These are phyloP conservation scores for Camellia sinensis DNA, from an alignment of 148 eudicot genomes.

Conservation along the genomic window DNA sequence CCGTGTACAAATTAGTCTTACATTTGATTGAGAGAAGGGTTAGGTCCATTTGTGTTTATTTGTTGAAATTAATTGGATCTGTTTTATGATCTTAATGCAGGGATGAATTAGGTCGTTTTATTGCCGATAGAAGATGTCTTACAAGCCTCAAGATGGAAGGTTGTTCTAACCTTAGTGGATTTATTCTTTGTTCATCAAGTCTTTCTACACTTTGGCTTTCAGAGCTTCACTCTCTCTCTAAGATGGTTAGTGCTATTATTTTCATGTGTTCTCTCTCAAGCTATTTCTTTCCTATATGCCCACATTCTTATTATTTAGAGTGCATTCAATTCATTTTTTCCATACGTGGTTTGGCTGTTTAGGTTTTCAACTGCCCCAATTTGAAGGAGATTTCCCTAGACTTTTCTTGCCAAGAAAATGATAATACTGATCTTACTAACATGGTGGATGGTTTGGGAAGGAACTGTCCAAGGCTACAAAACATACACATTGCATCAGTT, in stretches of 20 bases:
- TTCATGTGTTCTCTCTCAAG: neutral
- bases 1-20: neutral
- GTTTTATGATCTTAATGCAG: constrained; percentile 35
- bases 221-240: constrained; percentile 78
- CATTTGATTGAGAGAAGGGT: neutral
- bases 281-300: neutral
- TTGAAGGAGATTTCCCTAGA: constrained; percentile 74
- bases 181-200: constrained; percentile 59
- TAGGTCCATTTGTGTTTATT: neutral
- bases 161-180: constrained; percentile 65
- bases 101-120: constrained; percentile 89
- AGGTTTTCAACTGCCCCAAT: constrained; percentile 88
- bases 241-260: constrained; percentile 54
- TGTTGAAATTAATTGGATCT: constrained; percentile 19
- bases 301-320: neutral
- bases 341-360: constrained; percentile 9
- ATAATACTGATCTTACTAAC: constrained; percentile 61
- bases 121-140: constrained; percentile 73
- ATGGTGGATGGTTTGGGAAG: constrained; percentile 74
- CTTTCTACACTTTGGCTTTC: constrained; percentile 88
- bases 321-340: neutral
- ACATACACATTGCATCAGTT: constrained; percentile 74
- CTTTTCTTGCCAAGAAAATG: constrained; percentile 72
- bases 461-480: constrained; percentile 76
- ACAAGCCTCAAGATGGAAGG: constrained; percentile 90